These are phyloP conservation scores for Pichia sp. DNA, from an alignment of 1,139 yeast genomes.

Conservation along the genomic window DNA sequence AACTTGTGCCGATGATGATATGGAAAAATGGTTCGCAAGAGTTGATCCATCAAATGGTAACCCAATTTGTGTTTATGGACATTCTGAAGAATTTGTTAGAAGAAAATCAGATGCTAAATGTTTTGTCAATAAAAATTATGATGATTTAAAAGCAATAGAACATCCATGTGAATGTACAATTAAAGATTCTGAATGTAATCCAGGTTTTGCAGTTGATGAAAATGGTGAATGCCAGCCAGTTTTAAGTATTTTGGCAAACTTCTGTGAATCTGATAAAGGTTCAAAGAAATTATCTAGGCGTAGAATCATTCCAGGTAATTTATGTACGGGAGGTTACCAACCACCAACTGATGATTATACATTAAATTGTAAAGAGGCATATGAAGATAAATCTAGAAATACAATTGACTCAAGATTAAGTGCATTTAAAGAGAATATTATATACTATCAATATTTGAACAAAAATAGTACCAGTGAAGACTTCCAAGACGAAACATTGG, in stretches of 20 bases:
- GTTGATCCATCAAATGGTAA: slow-evolving; percentile 37
- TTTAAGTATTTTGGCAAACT: slow-evolving; percentile 15
- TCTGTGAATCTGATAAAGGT: slow-evolving; percentile 16
- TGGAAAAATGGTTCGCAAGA: slow-evolving; percentile 66
- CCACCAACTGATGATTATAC: slow-evolving; percentile 19
- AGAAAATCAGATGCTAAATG: slow-evolving; percentile 68
- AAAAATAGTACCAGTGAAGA: slow-evolving; percentile 13
- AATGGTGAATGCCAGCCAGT: slow-evolving; percentile 55
- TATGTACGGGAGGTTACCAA: slow-evolving; percentile 27
- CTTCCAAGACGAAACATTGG: slow-evolving; percentile 59
- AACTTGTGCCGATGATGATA: slow-evolving; percentile 50
- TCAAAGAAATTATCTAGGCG: slow-evolving; percentile 21
- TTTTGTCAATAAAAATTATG: slow-evolving; percentile 54
- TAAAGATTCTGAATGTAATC: slow-evolving; percentile 68
- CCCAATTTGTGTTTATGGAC: slow-evolving; percentile 71
- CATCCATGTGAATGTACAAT: slow-evolving; percentile 63
- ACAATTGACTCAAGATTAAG: slow-evolving; percentile 17
- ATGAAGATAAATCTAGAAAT: slow-evolving; percentile 4
- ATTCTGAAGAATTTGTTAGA: slow-evolving; percentile 57
- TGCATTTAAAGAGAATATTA: slow-evolving; percentile 33
- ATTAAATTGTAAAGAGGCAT: slow-evolving; percentile 23
- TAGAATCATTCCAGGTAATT: slow-evolving; percentile 23
- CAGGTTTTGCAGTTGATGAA: slow-evolving; percentile 43
- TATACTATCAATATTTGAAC: slow-evolving; percentile 47
- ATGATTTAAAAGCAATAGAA: slow-evolving; percentile 50